These are phyloP conservation scores for Phytopythium montanum DNA, from an alignment of 352 stramenopile genomes.

Conservation along the genomic window DNA sequence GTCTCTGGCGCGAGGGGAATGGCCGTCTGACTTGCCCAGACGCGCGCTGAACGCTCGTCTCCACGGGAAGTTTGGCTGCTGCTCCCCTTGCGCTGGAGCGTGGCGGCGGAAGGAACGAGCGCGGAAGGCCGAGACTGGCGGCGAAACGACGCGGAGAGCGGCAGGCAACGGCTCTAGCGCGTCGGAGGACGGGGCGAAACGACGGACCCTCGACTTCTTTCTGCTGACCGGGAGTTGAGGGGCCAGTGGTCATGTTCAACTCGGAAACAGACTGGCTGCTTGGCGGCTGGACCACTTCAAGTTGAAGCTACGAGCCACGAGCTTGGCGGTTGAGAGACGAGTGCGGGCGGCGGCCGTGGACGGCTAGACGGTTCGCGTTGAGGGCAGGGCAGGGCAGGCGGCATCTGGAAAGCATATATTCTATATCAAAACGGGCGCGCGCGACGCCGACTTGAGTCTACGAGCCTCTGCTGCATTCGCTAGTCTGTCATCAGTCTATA, in stretches of 20 bases:
- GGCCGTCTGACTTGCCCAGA: not conserved
- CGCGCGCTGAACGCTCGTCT: too few relatives aligned
- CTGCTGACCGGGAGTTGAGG: not conserved
- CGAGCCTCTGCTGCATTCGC: slow-evolving; percentile 5
- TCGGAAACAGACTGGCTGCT: not conserved
- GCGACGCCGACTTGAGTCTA: slow-evolving; percentile 6
- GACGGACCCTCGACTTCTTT: too few relatives aligned
- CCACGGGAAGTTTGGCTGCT: too few relatives aligned
- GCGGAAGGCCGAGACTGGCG: not conserved
- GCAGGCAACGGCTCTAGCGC: not conserved
- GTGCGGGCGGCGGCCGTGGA: not conserved
- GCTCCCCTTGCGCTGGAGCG: not conserved
- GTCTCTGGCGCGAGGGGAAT: not conserved
- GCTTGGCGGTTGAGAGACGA: not conserved
- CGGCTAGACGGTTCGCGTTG: not conserved
- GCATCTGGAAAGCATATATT: slow-evolving; percentile 1
- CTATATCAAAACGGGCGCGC: slow-evolving; percentile 11
- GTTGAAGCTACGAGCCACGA: slow-evolving; percentile 3
- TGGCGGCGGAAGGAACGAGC: not conserved
- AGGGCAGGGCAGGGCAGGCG: not conserved
- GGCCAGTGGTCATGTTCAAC: not conserved
- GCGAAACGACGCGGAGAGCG: slow-evolving; percentile 1
- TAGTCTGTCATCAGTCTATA: slow-evolving; percentile 7
- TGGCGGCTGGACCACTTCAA: not conserved
- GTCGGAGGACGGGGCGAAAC: not conserved